Percentiles rank a stretch among this genome's conserved stretches.
These are phyloP conservation scores for Chlorophyllum brunneum DNA, from an alignment of 768 basidiomycete genomes.

Conservation along the genomic window DNA sequence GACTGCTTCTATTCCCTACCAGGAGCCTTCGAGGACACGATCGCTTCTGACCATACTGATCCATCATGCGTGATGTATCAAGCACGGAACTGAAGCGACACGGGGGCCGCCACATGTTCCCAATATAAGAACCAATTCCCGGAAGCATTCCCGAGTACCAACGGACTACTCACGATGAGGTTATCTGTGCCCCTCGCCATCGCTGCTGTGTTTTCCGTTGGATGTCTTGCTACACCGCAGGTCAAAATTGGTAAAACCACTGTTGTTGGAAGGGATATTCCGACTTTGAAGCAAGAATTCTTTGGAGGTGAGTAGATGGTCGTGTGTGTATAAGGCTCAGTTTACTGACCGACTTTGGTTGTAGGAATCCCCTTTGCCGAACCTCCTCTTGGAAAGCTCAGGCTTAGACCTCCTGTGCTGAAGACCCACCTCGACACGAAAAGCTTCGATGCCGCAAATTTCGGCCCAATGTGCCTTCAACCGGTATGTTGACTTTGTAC, in stretches of 20 bases:
- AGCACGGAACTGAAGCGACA: too few relatives aligned
- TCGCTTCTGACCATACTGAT: too few relatives aligned
- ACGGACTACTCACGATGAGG: neutral
- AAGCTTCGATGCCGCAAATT: constrained; percentile 42
- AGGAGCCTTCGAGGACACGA: too few relatives aligned
- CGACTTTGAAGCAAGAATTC: constrained; percentile 37
- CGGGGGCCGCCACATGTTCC: neutral
- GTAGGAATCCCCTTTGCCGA: constrained; percentile 51
- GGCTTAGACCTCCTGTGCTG: constrained; percentile 42
- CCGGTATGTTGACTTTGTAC: constrained; percentile 20
- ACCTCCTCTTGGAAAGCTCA: constrained; percentile 44
- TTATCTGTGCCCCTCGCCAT: constrained; percentile 1
- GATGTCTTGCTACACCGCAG: constrained; percentile 24
- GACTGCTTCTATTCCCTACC: too few relatives aligned
- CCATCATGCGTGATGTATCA: too few relatives aligned
- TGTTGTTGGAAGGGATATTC: constrained; percentile 31
- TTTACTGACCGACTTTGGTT: constrained; percentile 6
- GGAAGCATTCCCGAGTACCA: neutral
- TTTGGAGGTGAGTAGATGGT: constrained; percentile 35
- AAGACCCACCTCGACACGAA: constrained; percentile 31
- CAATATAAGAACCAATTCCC: neutral
- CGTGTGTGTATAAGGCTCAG: neutral
- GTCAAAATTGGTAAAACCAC: constrained; percentile 37
- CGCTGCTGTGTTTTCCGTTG: constrained; percentile 7
- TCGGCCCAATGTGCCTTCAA: constrained; percentile 48